phyloP scores from a whole-genome alignment of 1,284 basidiomycete genomes.

The Fomitopsis betulina region DNA sequence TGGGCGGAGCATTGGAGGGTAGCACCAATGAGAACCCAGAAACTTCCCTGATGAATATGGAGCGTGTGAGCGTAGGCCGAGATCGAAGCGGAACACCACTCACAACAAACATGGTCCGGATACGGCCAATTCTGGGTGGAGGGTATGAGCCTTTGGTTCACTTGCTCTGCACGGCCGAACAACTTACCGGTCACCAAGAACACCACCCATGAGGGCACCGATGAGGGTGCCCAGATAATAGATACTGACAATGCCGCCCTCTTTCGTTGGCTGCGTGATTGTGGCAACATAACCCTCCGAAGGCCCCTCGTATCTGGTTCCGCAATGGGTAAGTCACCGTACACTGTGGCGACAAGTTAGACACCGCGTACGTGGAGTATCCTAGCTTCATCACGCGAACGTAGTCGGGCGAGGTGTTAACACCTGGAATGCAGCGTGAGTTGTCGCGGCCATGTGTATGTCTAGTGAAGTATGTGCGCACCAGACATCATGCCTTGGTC shows the following conservation, averaged over 20 bases:
- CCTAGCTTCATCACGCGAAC: conserved; percentile 40
- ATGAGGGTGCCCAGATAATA: conserved; percentile 47
- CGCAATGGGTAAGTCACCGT: conserved; percentile 4
- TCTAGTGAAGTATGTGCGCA: neutral
- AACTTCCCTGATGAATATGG: conserved; percentile 26
- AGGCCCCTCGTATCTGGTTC: conserved; percentile 33
- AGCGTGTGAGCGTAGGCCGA: conserved; percentile 1
- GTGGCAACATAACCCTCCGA: conserved; percentile 42
- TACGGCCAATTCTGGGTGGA: conserved; percentile 33
- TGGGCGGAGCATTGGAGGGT: conserved; percentile 47
- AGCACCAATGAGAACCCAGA: conserved; percentile 44
- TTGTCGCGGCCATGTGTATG: neutral
- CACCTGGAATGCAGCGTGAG: conserved; percentile 19
- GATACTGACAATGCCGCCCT: conserved; percentile 49
- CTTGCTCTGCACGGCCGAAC: neutral
- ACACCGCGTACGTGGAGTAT: conserved; percentile 29
- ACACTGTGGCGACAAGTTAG: neutral
- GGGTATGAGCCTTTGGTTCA: neutral
- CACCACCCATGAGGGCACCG: conserved; percentile 45
- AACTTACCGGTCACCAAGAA: conserved; percentile 33
- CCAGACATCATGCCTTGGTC: conserved; percentile 55
- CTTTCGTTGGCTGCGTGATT: conserved; percentile 46
- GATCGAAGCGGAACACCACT: conserved; percentile 3
- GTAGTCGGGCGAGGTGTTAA: conserved; percentile 46
- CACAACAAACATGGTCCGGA: conserved; percentile 40